Evolutionary conservation across 108 stramenopile species (phyloP), one percentile per base, ranked within the genome.

Genomic region (Skeletonema tropicum): DNA sequence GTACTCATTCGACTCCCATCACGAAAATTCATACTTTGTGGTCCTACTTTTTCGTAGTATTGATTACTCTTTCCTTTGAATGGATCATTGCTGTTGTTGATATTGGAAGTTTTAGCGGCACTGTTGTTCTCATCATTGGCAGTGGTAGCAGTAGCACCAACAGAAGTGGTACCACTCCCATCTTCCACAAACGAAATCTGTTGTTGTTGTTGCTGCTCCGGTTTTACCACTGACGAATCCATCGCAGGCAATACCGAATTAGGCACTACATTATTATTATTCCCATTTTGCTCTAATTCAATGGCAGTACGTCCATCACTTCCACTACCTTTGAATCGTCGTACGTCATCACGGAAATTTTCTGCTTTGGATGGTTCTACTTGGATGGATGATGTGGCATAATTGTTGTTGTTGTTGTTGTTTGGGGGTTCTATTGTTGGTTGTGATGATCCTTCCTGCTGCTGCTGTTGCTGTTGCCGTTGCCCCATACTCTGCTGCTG

Each of bases 1-100:
- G 60, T 69, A n/a, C 60, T 26, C 75, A 76, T 76, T 63, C 75
- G 23, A 12, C 66, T 49, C 30, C 75, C 75, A 63, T 76, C 66
- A 41, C 75, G 32, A 55, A 76, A 76, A n/a, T 67, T 67, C 46
- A 66, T 65, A 32, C 67, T 68, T 7, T 59, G 68, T 6, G 75
- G 75, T 63, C 75, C 75, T 29, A 30, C 9, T 30, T 12, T 25
- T 26, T 66, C 66, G 46, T 66, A 26, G 26, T 32, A 66, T 45
- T 30, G 66, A 19, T 31, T 67, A 26, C 25, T 14, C 48, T 49
- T 49, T 49, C 48, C 48, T 49, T 21, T 49, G 17, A 49, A 49
- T 49, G 48, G 48, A 49, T 49, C 48, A 49, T 49, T 49, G 0
- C 3, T 49, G 14, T 49, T 19, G 29, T 8, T 6, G 33, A 1